phyloP scores from a whole-genome alignment of 2,329 filamentous ascomycete genomes.

The Fusarium transvaalense region DNA sequence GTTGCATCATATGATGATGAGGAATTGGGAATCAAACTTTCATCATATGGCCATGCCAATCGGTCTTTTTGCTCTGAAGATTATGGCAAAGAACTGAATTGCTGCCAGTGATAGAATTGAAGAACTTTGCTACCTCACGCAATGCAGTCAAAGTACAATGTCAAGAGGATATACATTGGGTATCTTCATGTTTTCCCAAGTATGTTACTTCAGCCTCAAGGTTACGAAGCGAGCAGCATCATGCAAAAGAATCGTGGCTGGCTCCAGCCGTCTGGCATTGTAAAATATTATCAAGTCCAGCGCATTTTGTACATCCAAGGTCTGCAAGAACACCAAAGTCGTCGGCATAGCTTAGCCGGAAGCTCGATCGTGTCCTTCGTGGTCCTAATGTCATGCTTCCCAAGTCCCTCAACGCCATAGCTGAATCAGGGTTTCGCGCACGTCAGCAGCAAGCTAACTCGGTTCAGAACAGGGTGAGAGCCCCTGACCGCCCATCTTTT shows the following conservation, averaged over 20 bases:
- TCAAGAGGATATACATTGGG: neutral
- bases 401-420: conserved; percentile 48
- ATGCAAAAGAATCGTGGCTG: conserved; percentile 16
- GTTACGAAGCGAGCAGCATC: conserved; percentile 3
- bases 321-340: conserved; percentile 44
- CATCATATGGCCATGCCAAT: neutral
- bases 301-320: conserved; percentile 48
- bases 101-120: neutral
- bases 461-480: conserved; percentile 19
- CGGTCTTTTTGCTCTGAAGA: neutral
- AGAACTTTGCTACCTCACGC: neutral
- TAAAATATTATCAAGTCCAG: conserved; percentile 38
- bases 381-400: conserved; percentile 47
- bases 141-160: neutral
- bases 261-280: conserved; percentile 32
- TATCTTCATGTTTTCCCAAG: neutral
- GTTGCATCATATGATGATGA: neutral
- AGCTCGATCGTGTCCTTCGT: conserved; percentile 43
- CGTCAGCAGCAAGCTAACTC: conserved; percentile 27
- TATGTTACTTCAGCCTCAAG: conserved; percentile 7
- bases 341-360: conserved; percentile 41
- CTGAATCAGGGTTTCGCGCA: conserved; percentile 45
- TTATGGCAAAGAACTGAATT: neutral
- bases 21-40: neutral
- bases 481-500: conserved; percentile 13